Base-by-base conservation (phyloP, 1,284 basidiomycete species). In the Pascua sp. region DNA sequence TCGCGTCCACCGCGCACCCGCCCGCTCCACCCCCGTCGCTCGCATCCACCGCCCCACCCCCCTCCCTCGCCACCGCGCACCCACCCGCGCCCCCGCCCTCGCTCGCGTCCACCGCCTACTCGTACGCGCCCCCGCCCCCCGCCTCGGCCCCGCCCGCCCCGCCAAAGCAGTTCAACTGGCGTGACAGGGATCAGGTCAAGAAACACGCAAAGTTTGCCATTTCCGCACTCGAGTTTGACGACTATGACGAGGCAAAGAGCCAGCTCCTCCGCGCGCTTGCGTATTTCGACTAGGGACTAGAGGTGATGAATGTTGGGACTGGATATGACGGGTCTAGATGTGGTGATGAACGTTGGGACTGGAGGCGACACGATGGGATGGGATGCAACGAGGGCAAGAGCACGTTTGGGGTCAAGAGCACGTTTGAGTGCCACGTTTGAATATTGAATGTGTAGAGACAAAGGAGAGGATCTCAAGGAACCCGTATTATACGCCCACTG, bases 141-240 rank as follows among this genome's bases (percentile, higher is more conserved):
- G 13, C 47, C 47, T n/a, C 47, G 8, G 11, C 47, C 4, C 51
- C 18, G 24, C 42, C 2, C 44, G n/a, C 16, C 8, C 46, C 13
- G 5, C 48, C 48, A 12, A 18, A 40, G 13, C 38, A 36, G 41
- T 58, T 72, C 55, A 68, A 55, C 5, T 61, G 64, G 53, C 70
- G 65, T 44, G 69, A 76, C 55, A 82, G 93, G 41, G 81, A 86
- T 36, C 85, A 86, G 65, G 84, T 84, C 24, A 91, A 96, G 80
- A 94, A 90, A 71, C 91, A 94, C 68, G 91, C 91, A 67, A 83
- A 84, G 53, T 95, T 87, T 78, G 93, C 93, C 8, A 91, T 95
- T 59, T 91, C 89, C 17, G 85, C 93, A 16, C 78, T 97, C 56
- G 91, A 96, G 69, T 97, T 92, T 72, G 93, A 96, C 70, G 93